Base-by-base conservation (phyloP, 148 eudicot species). In the Arbutus unedo region DNA sequence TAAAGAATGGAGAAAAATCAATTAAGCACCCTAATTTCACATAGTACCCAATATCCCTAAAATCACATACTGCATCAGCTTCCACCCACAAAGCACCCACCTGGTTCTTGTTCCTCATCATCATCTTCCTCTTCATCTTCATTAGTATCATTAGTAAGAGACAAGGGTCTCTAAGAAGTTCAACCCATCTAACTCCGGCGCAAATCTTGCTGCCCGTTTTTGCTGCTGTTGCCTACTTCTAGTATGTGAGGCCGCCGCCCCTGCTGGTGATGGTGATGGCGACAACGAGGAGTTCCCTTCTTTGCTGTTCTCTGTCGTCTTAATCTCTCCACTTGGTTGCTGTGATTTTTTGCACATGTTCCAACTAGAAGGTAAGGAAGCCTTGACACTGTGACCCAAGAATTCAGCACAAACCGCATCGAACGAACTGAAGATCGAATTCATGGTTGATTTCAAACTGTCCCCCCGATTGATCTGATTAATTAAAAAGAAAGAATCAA, bases 381-480 rank as follows among this genome's bases (percentile, higher is more conserved):
- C 44, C 21, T 8, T 81, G 41, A 59, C 43, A 5, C 81, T 77
- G 62, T 85, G 83, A 41, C 80, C 84, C 79, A 88, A 18, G 21
- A 85, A 66, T 57, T 88, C 90, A 14, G 79, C 86, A 48, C 79
- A 85, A 11, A 73, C 57, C 5, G 86, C 90, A 78, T 88, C 90
- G 56, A 88, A 85, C 6, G 90, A 85, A 79, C 90, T 88, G 84
- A 88, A 88, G 13, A 88, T 56, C 64, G 90, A 88, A 75, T 88
- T 88, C 90, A 88, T 88, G 70, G 44, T 55, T 44, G 49, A 74
- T 56, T 74, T 6, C 18, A 13, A 48, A 5, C 49, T 8, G 0
- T 60, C 70, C 41, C 19, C 16, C 23, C 9, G 31, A 64, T 9
- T 64, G 68, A 11, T 66, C 73, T 31, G 74, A 68, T 5, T 41